These are phyloP conservation scores for Chlorella sp. DNA, from an alignment of 139 green algal genomes.

Conservation along the genomic window DNA sequence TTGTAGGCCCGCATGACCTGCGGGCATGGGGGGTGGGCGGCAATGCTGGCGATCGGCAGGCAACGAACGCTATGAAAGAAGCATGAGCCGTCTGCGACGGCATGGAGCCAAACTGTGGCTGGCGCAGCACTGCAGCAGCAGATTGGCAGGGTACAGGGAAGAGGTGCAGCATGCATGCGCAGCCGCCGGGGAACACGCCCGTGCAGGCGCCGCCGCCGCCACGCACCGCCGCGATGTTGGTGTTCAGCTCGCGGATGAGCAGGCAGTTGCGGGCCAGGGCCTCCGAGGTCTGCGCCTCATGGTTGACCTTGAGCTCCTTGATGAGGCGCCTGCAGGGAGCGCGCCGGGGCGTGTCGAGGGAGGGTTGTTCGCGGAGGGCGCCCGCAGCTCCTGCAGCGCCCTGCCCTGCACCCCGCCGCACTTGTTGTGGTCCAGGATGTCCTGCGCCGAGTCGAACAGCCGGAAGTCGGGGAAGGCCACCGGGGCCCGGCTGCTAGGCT, in stretches of 20 bases:
- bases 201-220: background rate
- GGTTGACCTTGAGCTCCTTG: constrained; percentile 70
- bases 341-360: too few relatives aligned
- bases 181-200: too few relatives aligned
- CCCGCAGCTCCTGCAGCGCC: too few relatives aligned
- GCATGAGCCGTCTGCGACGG: too few relatives aligned
- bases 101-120: too few relatives aligned
- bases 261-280: constrained; percentile 62
- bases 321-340: constrained; percentile 56
- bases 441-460: constrained; percentile 56
- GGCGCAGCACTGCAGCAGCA: too few relatives aligned
- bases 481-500: background rate
- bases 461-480: constrained; percentile 44
- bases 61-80: too few relatives aligned
- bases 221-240: constrained; percentile 59
- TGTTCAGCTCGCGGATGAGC: constrained; percentile 68
- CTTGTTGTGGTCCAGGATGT: constrained; percentile 65
- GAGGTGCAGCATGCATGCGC: too few relatives aligned
- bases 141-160: too few relatives aligned
- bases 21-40: too few relatives aligned
- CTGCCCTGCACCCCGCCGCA: constrained; percentile 1
- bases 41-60: too few relatives aligned
- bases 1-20: constrained; percentile 63
- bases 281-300: constrained; percentile 58
- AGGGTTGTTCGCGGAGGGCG: too few relatives aligned